Conservation (phyloP, 352 stramenopile species). For the Pythium graminicola region DNA sequence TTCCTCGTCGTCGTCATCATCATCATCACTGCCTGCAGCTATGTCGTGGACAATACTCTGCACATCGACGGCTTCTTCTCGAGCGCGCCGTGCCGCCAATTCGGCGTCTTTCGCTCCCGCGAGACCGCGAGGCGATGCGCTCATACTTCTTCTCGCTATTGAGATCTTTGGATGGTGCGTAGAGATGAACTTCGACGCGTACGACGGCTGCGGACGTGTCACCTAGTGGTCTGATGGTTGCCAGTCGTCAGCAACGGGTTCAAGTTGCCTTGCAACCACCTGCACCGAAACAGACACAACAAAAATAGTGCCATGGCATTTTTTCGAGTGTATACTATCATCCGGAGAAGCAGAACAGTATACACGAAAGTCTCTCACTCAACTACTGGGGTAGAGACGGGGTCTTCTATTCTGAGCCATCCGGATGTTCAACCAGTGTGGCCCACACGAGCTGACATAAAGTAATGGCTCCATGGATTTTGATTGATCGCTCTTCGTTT, state of each 20-base stretch:
- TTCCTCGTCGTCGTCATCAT: constrained; percentile 32
- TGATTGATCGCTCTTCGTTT: background rate
- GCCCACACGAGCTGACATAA: constrained; percentile 14
- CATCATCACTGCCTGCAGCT: constrained; percentile 2
- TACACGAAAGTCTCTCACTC: constrained; percentile 6
- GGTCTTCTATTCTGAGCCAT: constrained; percentile 18
- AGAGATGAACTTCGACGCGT: background rate
- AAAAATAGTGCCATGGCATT: constrained; percentile 1
- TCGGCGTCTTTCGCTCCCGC: constrained; percentile 18
- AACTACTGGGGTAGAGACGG: constrained; percentile 4
- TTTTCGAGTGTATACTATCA: constrained; percentile 8
- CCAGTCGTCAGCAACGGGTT: constrained; percentile 4
- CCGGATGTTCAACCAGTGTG: constrained; percentile 15
- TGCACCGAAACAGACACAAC: constrained; percentile 9
- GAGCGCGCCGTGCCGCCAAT: constrained; percentile 12
- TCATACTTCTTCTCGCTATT: background rate
- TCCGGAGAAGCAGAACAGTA: background rate
- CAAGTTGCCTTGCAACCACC: constrained; percentile 20
- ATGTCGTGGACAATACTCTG: background rate
- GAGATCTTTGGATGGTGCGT: background rate
- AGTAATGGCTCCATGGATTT: constrained; percentile 22
- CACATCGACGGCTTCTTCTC: constrained; percentile 7
- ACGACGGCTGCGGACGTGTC: background rate
- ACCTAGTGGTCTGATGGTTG: background rate
- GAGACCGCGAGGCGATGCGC: constrained; percentile 8